phyloP scores from a whole-genome alignment of 2,329 filamentous ascomycete genomes.

The Penicillium sp. region DNA sequence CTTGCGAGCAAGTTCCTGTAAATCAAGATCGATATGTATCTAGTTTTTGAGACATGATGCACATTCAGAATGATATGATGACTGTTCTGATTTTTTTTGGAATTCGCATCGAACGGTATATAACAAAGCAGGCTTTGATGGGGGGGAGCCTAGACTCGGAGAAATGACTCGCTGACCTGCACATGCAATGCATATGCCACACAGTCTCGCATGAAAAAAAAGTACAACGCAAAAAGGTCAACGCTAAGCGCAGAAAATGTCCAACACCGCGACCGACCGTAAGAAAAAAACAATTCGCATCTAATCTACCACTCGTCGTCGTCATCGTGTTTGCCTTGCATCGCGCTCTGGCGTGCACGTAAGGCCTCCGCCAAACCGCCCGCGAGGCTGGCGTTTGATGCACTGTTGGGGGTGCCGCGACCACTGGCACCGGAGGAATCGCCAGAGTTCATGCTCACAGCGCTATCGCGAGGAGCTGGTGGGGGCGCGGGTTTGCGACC shows the following conservation, averaged over 20 bases:
- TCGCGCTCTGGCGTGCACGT: constrained; percentile 72
- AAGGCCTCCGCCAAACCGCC: constrained; percentile 79
- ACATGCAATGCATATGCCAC: constrained; percentile 6
- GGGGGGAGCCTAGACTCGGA: not conserved
- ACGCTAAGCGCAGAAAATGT: constrained; percentile 27
- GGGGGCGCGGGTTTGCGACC: constrained; percentile 70
- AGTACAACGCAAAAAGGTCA: constrained; percentile 15
- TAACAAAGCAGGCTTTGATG: constrained; percentile 5
- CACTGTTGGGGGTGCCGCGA: constrained; percentile 66
- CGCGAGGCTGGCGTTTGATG: constrained; percentile 62
- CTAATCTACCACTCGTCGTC: constrained; percentile 67
- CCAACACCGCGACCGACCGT: constrained; percentile 17
- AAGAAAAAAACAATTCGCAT: not conserved
- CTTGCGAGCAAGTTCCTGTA: constrained; percentile 63
- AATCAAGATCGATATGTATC: not conserved
- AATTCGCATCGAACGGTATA: constrained; percentile 7
- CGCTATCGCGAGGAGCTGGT: constrained; percentile 68
- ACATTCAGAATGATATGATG: constrained; percentile 1
- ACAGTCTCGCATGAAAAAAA: constrained; percentile 3
- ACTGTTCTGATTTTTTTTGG: not conserved
- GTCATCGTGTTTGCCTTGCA: constrained; percentile 68
- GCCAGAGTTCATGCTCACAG: constrained; percentile 49
- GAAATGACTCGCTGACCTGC: constrained; percentile 5
- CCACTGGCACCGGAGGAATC: constrained; percentile 64
- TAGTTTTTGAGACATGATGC: not conserved